Percentiles rank a stretch among this genome's conserved stretches.
These are phyloP conservation scores for Suillus discolor DNA, from an alignment of 768 basidiomycete genomes.

Conservation along the genomic window DNA sequence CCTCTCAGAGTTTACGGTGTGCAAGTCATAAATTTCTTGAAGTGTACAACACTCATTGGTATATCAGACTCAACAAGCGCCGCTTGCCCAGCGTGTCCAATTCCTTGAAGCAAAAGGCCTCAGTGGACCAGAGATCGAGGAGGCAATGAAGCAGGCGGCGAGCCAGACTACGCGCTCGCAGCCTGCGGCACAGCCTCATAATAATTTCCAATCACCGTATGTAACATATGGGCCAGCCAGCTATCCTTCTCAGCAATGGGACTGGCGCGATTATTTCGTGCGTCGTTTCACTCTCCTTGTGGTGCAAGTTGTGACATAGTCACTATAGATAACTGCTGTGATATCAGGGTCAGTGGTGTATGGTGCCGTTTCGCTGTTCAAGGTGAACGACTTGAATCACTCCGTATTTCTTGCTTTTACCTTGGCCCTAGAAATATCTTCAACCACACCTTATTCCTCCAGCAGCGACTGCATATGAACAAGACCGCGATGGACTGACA, in stretches of 20 bases:
- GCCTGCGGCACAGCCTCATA: conserved; percentile 19
- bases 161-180: conserved; percentile 22
- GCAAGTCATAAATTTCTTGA: conserved; percentile 12
- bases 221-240: conserved; percentile 46
- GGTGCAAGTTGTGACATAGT: conserved; percentile 9
- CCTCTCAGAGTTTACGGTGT: conserved; percentile 81
- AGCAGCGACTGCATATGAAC: conserved; percentile 83
- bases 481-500: conserved; percentile 79
- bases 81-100: conserved; percentile 82
- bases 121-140: conserved; percentile 80
- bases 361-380: conserved; percentile 77
- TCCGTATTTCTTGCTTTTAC: conserved; percentile 12
- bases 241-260: conserved; percentile 60
- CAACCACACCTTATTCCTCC: conserved; percentile 91
- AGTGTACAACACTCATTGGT: conserved; percentile 11
- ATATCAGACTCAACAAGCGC: conserved; percentile 70
- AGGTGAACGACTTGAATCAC: conserved; percentile 44
- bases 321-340: conserved; percentile 82
- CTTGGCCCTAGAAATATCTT: conserved; percentile 74
- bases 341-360: conserved; percentile 86
- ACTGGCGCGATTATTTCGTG: conserved; percentile 99
- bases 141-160: conserved; percentile 71
- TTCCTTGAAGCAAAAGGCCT: conserved; percentile 97
- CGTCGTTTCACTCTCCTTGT: conserved; percentile 29
- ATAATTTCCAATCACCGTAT: conserved; percentile 33